phyloP scores from a whole-genome alignment of 306 rosid species.

The Mucuna pruriens region DNA sequence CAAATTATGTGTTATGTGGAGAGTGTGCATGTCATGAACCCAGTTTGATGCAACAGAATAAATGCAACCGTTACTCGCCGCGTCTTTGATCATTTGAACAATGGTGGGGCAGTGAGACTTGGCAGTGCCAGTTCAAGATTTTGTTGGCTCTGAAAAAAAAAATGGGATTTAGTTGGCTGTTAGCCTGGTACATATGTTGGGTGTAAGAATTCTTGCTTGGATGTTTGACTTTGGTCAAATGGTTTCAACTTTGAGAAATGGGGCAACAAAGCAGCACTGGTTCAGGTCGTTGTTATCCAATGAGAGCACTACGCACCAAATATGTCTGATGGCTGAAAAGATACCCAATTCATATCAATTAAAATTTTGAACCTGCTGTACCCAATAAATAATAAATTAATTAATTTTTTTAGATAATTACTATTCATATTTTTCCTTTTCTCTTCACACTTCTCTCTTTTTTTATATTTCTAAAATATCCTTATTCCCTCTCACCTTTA shows the following conservation, averaged over 20 bases:
- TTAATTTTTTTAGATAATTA: too few relatives aligned
- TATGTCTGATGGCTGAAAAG: background rate
- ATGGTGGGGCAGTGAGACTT: background rate
- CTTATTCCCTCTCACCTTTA: too few relatives aligned
- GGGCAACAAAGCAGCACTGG: too few relatives aligned
- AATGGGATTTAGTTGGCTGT: background rate
- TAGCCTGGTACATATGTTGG: background rate
- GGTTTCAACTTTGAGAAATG: background rate
- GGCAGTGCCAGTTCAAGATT: background rate
- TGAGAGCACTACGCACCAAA: too few relatives aligned
- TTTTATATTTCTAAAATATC: too few relatives aligned
- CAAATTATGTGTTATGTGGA: background rate
- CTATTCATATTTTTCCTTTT: too few relatives aligned
- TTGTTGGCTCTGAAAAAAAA: background rate
- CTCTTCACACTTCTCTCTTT: too few relatives aligned
- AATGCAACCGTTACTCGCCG: background rate
- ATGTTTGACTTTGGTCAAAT: too few relatives aligned
- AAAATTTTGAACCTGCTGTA: too few relatives aligned
- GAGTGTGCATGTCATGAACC: too few relatives aligned
- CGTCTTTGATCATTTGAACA: background rate
- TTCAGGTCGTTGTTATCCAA: background rate
- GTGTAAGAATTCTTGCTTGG: background rate
- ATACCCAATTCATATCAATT: background rate
- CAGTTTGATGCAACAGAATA: too few relatives aligned
- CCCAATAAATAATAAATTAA: too few relatives aligned